phyloP scores from a whole-genome alignment of 306 rosid genomes.

The Psophocarpus tetragonolobus region DNA sequence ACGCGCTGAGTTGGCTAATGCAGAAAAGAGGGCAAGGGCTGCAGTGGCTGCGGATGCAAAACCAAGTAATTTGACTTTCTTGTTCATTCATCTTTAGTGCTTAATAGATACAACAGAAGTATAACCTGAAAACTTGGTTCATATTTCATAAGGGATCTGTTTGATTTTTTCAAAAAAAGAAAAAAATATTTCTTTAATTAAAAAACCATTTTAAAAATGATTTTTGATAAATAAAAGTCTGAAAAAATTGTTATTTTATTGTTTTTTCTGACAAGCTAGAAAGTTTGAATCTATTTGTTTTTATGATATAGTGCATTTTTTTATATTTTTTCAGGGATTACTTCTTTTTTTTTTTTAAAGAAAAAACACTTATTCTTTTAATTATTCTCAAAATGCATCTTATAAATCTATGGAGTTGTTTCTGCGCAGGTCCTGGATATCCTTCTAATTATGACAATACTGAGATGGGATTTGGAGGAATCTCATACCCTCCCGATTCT shows the following conservation, averaged over 20 bases:
- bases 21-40: slow-evolving; percentile 78
- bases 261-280: neutral
- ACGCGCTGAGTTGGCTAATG: slow-evolving; percentile 76
- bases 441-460: slow-evolving; percentile 50
- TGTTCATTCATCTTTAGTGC: neutral
- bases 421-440: slow-evolving; percentile 59
- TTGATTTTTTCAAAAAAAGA: neutral
- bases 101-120: slow-evolving; percentile 3
- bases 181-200: neutral
- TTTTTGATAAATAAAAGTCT: neutral
- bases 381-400: neutral
- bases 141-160: neutral
- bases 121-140: neutral
- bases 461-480: slow-evolving; percentile 57
- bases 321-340: neutral
- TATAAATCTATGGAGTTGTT: slow-evolving; percentile 22
- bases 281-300: neutral
- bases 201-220: neutral
- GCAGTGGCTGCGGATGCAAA: slow-evolving; percentile 56
- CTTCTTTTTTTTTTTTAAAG: neutral
- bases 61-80: slow-evolving; percentile 51
- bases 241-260: neutral
- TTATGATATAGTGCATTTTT: neutral
- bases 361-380: neutral
- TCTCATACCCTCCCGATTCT: slow-evolving; percentile 52